Evolutionary conservation across 495 filamentous ascomycete species (phyloP).

Genomic region (Lepidopterella palustris): DNA sequence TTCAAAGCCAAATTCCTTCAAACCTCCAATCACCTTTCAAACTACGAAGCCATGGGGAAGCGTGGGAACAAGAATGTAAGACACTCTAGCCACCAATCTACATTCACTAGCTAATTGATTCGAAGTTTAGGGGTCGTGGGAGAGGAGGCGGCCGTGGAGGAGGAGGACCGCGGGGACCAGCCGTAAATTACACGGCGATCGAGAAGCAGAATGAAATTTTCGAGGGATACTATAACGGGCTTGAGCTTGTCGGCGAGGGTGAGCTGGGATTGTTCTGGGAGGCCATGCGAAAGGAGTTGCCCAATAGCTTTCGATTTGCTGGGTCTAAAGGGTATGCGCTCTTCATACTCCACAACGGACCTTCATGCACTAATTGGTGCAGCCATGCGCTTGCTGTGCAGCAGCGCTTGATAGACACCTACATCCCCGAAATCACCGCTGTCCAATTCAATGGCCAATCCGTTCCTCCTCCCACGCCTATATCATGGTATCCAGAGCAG

Average conservation of each 20-base stretch:
- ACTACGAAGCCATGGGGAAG: conserved; percentile 9
- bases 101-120: background rate
- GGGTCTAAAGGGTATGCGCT: conserved; percentile 71
- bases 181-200: conserved; percentile 50
- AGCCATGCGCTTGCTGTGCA: conserved; percentile 85
- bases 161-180: conserved; percentile 30
- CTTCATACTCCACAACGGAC: background rate
- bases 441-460: conserved; percentile 69
- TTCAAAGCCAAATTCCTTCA: background rate
- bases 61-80: conserved; percentile 13
- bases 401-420: conserved; percentile 72
- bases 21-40: background rate
- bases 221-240: conserved; percentile 74
- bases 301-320: conserved; percentile 94
- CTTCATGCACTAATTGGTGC: conserved; percentile 12
- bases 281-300: conserved; percentile 70
- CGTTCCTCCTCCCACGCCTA: conserved; percentile 71
- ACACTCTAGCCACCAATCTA: background rate
- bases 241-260: conserved; percentile 62
- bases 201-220: conserved; percentile 67
- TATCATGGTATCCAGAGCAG: conserved; percentile 87
- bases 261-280: conserved; percentile 78
- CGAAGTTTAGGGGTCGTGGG: conserved; percentile 23
- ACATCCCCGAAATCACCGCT: conserved; percentile 80
- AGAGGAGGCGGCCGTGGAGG: conserved; percentile 32